A percentile compares a stretch with the other conserved stretches of the same genome.
These are phyloP conservation scores for Aureobasidium uvarum DNA, from an alignment of 2,329 filamentous ascomycete genomes.

Conservation along the genomic window DNA sequence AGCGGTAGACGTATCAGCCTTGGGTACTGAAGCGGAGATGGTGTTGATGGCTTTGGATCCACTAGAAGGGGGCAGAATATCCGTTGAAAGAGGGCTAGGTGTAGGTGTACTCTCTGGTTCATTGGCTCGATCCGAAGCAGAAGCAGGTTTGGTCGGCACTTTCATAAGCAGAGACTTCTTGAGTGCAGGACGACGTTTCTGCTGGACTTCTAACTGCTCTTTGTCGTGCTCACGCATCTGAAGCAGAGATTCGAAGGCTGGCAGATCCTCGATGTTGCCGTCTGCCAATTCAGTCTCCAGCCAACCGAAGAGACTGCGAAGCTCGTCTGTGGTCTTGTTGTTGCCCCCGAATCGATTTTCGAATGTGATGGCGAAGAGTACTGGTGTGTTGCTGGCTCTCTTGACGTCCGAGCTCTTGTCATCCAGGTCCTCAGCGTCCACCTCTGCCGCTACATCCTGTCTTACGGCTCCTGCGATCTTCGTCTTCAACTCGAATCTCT, in stretches of 20 bases:
- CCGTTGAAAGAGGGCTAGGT: not conserved
- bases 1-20: no score
- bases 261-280: constrained; percentile 5
- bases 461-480: not conserved
- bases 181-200: not conserved
- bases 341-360: constrained; percentile 5
- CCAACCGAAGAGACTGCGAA: constrained; percentile 9
- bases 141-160: not conserved
- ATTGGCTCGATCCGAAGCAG: not conserved
- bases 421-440: not conserved
- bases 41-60: not conserved
- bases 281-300: not conserved
- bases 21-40: not conserved
- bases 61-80: no score
- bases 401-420: not conserved
- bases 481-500: not conserved
- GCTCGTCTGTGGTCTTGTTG: constrained; percentile 7
- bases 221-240: not conserved
- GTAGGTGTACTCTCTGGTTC: not conserved
- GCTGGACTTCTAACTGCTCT: not conserved
- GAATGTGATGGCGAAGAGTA: not conserved
- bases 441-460: not conserved
- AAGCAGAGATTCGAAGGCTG: constrained; percentile 6
- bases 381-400: not conserved
- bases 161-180: not conserved